Conservation (phyloP, 192 early-diverging fungal genomes). For the Coemansia sp. region DNA sequence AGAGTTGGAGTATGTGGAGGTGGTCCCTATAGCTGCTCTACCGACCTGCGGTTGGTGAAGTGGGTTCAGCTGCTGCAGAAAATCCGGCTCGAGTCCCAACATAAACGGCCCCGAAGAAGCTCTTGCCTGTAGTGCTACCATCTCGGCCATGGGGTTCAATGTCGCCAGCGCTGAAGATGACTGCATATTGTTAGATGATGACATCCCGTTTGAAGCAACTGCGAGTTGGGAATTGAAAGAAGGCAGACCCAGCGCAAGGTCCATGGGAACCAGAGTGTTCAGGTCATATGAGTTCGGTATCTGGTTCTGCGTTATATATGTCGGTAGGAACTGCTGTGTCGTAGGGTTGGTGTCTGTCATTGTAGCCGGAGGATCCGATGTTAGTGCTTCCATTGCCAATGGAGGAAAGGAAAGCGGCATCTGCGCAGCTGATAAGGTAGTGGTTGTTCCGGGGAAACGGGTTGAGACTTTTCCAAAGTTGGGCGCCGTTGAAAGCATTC, state of each 20-base stretch:
- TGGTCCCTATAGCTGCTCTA: background rate
- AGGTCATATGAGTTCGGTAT: slow-evolving; percentile 6
- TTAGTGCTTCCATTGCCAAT: slow-evolving; percentile 5
- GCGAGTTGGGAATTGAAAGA: slow-evolving; percentile 13
- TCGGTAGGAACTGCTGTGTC: background rate
- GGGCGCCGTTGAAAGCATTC: slow-evolving; percentile 1
- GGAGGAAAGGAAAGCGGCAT: slow-evolving; percentile 16
- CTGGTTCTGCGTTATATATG: slow-evolving; percentile 6
- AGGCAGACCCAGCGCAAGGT: slow-evolving; percentile 49
- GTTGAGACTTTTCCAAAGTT: background rate
- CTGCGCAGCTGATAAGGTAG: background rate
- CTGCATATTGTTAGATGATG: background rate
- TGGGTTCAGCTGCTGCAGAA: slow-evolving; percentile 46
- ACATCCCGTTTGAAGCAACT: slow-evolving; percentile 1
- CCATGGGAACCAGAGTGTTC: slow-evolving; percentile 47
- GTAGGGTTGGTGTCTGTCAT: background rate
- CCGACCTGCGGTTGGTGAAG: slow-evolving; percentile 12
- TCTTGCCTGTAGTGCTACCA: slow-evolving; percentile 6
- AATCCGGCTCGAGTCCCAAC: slow-evolving; percentile 18
- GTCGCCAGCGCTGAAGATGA: slow-evolving; percentile 10
- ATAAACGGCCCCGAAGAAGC: background rate
- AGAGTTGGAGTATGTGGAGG: slow-evolving; percentile 9
- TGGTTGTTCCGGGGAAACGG: background rate
- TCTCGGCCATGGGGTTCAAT: slow-evolving; percentile 12
- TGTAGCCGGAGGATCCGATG: slow-evolving; percentile 4